Conservation (phyloP, 805 yeast species). For the Hanseniaspora occidentalis region DNA sequence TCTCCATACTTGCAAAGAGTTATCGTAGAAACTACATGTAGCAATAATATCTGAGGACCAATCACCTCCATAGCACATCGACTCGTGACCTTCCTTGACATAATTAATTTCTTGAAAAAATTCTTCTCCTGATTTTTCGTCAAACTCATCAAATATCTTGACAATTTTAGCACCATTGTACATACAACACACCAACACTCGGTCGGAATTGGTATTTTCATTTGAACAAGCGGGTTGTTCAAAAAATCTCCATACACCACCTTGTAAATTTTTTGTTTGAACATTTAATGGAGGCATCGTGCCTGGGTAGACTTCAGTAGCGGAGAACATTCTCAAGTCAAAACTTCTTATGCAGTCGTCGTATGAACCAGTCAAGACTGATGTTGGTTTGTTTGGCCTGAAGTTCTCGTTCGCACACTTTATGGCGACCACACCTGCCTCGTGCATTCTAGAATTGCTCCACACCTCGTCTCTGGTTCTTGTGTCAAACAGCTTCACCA, state of each 20-base stretch:
- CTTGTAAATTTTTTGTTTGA: constrained; percentile 48
- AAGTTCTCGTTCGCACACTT: constrained; percentile 29
- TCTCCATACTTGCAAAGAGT: constrained; percentile 65
- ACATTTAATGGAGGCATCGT: constrained; percentile 36
- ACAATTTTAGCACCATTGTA: constrained; percentile 83
- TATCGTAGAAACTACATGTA: constrained; percentile 90
- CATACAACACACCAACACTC: constrained; percentile 80
- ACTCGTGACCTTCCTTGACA: constrained; percentile 61
- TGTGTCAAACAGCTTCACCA: constrained; percentile 61
- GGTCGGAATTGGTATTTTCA: constrained; percentile 20
- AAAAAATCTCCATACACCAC: constrained; percentile 90
- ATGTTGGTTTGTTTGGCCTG: constrained; percentile 16
- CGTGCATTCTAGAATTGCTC: constrained; percentile 46
- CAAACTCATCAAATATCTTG: constrained; percentile 17
- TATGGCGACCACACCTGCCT: constrained; percentile 85
- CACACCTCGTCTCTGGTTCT: constrained; percentile 26
- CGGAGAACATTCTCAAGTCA: constrained; percentile 50
- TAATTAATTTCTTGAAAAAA: constrained; percentile 12
- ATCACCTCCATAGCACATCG: constrained; percentile 95
- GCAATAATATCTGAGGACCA: constrained; percentile 54
- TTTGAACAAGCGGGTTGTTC: constrained; percentile 28
- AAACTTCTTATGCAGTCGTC: constrained; percentile 65
- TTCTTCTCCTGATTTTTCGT: constrained; percentile 26
- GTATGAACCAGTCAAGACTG: constrained; percentile 68
- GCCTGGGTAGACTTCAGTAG: constrained; percentile 31